Conservation (phyloP, 352 stramenopile genomes). For the Elongisporangium anandrum region DNA sequence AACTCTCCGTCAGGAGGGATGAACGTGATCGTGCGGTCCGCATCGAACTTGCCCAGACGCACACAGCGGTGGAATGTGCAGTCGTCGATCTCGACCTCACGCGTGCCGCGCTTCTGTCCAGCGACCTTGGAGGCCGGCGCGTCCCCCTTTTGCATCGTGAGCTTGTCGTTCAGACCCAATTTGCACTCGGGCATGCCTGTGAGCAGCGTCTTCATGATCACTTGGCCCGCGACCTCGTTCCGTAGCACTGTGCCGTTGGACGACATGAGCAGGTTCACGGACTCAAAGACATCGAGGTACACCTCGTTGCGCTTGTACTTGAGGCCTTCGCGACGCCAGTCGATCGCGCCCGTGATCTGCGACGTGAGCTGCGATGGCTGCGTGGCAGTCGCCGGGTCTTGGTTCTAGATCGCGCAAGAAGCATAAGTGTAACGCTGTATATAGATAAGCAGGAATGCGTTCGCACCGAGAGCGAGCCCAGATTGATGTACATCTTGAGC, state of each 20-base stretch:
- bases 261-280: constrained; percentile 96
- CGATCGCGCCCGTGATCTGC: constrained; percentile 87
- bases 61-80: constrained; percentile 99
- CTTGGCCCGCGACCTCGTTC: constrained; percentile 95
- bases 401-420: constrained; percentile 46
- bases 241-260: constrained; percentile 91
- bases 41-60: constrained; percentile 97
- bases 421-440: background rate
- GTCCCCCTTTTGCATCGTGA: constrained; percentile 96
- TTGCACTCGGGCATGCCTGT: constrained; percentile 99
- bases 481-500: constrained; percentile 98
- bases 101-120: constrained; percentile 65
- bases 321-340: constrained; percentile 94
- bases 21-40: constrained; percentile 96
- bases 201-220: constrained; percentile 98
- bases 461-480: constrained; percentile 75
- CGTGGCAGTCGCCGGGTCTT: constrained; percentile 89
- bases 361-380: constrained; percentile 83
- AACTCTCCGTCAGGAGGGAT: constrained; percentile 98
- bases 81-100: constrained; percentile 94
- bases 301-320: constrained; percentile 99
- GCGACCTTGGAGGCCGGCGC: constrained; percentile 42
- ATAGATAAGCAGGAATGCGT: background rate
- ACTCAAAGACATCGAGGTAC: constrained; percentile 97
- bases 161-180: constrained; percentile 97